Evolutionary conservation across 306 rosid species (phyloP).

Genomic region (Cucurbita ficifolia): DNA sequence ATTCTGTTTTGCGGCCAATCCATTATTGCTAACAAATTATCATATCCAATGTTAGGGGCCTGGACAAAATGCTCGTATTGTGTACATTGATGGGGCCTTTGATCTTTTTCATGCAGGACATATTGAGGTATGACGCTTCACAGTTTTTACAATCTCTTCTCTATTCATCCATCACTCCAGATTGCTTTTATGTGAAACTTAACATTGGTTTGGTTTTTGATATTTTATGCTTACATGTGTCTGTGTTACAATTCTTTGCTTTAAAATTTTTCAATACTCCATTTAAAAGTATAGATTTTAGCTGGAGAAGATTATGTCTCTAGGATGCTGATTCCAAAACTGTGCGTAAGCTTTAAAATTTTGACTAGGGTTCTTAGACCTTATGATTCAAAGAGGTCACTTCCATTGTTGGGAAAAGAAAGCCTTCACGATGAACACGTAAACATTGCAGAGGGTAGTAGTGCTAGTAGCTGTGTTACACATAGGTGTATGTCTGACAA

Average conservation of each 20-base stretch:
- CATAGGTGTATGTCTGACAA: no score
- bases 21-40: conserved; percentile 1
- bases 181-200: background rate
- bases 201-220: background rate
- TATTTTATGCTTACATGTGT: background rate
- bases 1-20: background rate
- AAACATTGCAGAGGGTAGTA: background rate
- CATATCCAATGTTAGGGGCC: conserved; percentile 51
- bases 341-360: background rate
- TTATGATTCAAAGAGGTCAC: background rate
- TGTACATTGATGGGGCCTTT: conserved; percentile 98
- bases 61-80: conserved; percentile 83
- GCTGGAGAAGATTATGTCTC: background rate
- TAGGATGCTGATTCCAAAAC: background rate
- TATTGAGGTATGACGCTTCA: conserved; percentile 48
- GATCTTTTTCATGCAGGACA: conserved; percentile 99
- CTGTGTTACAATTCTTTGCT: background rate
- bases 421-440: background rate
- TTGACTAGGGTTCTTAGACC: background rate
- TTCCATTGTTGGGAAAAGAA: background rate
- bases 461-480: background rate
- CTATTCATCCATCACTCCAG: background rate
- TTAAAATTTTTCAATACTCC: background rate
- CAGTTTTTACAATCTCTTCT: background rate
- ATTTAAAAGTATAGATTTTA: background rate